Evolutionary conservation across 2,329 filamentous ascomycete species (phyloP).

Genomic region (Cladosporium oxysporum): DNA sequence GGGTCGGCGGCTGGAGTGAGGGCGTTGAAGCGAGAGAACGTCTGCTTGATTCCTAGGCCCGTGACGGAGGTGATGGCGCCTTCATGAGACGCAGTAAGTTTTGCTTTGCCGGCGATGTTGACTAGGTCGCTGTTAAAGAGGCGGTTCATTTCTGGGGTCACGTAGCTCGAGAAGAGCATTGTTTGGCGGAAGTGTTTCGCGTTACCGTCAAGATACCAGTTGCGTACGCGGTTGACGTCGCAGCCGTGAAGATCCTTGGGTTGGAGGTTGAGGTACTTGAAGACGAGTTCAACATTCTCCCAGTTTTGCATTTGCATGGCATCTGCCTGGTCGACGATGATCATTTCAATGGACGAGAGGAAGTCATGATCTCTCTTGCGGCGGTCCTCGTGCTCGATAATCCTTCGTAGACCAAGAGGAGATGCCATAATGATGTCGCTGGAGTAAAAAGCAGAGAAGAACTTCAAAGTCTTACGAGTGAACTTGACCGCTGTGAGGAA

Average conservation of each 20-base stretch:
- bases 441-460: slow-evolving; percentile 92
- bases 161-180: slow-evolving; percentile 75
- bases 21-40: slow-evolving; percentile 83
- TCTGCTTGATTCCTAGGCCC: slow-evolving; percentile 74
- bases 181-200: slow-evolving; percentile 82
- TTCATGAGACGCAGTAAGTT: slow-evolving; percentile 66
- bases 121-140: slow-evolving; percentile 74
- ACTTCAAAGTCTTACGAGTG: slow-evolving; percentile 92
- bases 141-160: slow-evolving; percentile 84
- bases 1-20: slow-evolving; percentile 72
- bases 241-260: slow-evolving; percentile 81
- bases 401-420: slow-evolving; percentile 84
- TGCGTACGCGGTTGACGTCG: slow-evolving; percentile 86
- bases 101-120: slow-evolving; percentile 79
- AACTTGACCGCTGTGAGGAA: slow-evolving; percentile 96
- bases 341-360: slow-evolving; percentile 87
- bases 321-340: slow-evolving; percentile 88
- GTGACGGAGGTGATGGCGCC: slow-evolving; percentile 58
- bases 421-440: slow-evolving; percentile 94
- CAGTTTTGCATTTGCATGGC: slow-evolving; percentile 97
- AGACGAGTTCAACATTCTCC: slow-evolving; percentile 92
- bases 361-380: slow-evolving; percentile 83
- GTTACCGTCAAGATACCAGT: slow-evolving; percentile 90
- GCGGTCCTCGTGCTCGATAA: slow-evolving; percentile 76
- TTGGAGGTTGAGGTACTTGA: slow-evolving; percentile 86